phyloP scores from a whole-genome alignment of 2,329 filamentous ascomycete genomes.

The Trichoderma sp. region DNA sequence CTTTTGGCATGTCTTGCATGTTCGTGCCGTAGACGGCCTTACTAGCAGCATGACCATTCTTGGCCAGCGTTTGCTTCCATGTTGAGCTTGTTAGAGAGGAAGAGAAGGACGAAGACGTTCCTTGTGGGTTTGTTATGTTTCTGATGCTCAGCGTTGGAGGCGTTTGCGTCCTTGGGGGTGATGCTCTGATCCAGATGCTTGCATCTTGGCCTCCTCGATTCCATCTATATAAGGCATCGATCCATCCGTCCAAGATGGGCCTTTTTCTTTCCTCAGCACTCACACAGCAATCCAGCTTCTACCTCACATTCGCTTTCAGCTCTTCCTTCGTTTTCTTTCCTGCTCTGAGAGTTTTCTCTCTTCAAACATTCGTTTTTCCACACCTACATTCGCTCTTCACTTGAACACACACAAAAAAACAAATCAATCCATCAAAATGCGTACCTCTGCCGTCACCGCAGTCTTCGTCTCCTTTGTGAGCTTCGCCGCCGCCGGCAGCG shows the following conservation, averaged over 20 bases:
- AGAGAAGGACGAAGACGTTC: not conserved
- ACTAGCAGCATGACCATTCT: not conserved
- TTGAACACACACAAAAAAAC: not conserved
- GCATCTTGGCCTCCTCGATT: not conserved
- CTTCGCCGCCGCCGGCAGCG: constrained; percentile 29
- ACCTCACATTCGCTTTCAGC: constrained; percentile 19
- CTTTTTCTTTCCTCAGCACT: constrained; percentile 6
- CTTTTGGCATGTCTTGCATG: not conserved
- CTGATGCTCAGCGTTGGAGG: not conserved
- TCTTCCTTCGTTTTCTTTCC: not conserved
- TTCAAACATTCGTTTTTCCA: not conserved
- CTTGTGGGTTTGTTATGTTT: constrained; percentile 11
- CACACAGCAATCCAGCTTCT: not conserved
- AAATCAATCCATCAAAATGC: constrained; percentile 3
- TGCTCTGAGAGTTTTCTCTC: not conserved
- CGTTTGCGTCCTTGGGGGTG: not conserved
- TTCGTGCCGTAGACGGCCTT: not conserved
- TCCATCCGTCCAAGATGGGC: not conserved
- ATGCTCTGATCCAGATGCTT: not conserved
- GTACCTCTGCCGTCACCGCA: constrained; percentile 34
- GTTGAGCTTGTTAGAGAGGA: not conserved
- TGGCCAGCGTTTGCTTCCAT: not conserved
- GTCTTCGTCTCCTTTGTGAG: constrained; percentile 33
- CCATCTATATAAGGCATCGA: constrained; percentile 5
- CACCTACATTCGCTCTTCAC: not conserved